Conservation (phyloP, 805 yeast species). For the Cyberlindnera mississippiensis region DNA sequence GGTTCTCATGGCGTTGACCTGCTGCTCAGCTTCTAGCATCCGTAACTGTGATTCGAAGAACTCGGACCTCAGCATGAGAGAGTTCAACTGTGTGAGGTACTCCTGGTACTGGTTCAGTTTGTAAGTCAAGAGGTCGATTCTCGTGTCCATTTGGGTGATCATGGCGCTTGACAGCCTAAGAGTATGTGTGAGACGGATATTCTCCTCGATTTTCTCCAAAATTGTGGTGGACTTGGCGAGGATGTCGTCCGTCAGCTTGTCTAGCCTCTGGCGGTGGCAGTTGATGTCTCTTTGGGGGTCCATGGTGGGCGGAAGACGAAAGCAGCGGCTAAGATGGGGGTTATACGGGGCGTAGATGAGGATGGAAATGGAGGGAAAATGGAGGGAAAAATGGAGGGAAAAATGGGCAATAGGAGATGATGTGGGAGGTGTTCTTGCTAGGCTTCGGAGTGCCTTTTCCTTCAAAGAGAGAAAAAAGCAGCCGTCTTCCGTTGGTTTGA, state of each 20-base stretch:
- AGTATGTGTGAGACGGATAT: constrained; percentile 20
- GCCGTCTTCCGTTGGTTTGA: too few relatives aligned
- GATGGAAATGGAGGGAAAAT: background rate
- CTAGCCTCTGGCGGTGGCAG: constrained; percentile 17
- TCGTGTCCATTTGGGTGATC: constrained; percentile 21
- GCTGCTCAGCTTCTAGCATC: constrained; percentile 24
- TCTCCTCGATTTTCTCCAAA: constrained; percentile 24
- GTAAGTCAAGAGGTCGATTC: constrained; percentile 18
- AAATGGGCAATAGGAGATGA: background rate
- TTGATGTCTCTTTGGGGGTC: constrained; percentile 10
- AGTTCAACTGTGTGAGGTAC: constrained; percentile 27
- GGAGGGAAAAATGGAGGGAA: background rate
- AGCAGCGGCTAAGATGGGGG: too few relatives aligned
- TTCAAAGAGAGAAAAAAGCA: too few relatives aligned
- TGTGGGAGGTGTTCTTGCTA: background rate
- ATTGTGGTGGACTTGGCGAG: constrained; percentile 18
- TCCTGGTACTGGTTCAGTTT: constrained; percentile 28
- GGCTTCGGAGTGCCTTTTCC: too few relatives aligned
- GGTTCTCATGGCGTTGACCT: constrained; percentile 12
- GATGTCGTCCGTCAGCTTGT: constrained; percentile 21
- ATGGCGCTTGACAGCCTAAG: constrained; percentile 18
- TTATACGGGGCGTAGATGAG: too few relatives aligned
- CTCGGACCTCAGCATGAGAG: constrained; percentile 27
- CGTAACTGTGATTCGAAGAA: constrained; percentile 30
- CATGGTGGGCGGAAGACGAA: background rate